Conservation (phyloP, 495 filamentous ascomycete species). For the Penicillium canescens region DNA sequence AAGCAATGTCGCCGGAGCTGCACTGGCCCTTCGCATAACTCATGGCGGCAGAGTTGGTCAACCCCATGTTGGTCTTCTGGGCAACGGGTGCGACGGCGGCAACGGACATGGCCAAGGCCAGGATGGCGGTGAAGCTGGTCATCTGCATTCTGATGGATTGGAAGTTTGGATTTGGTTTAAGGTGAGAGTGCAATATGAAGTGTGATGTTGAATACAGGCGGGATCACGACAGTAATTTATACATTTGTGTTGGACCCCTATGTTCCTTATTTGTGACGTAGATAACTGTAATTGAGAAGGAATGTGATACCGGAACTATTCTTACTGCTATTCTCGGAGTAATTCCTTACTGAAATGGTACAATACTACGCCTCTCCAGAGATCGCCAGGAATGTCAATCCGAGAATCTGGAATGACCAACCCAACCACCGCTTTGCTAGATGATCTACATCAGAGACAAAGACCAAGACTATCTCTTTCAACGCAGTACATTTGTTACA, state of each 20-base stretch:
- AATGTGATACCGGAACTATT: neutral
- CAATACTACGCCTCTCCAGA: too few species aligned
- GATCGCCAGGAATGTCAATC: conserved; percentile 1
- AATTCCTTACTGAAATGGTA: too few species aligned
- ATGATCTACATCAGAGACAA: neutral
- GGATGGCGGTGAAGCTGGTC: neutral
- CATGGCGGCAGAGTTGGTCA: neutral
- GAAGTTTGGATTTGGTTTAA: neutral
- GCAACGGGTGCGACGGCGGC: neutral
- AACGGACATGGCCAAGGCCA: neutral
- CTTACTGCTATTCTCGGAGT: too few species aligned
- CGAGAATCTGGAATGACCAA: neutral
- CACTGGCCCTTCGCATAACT: neutral
- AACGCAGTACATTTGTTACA: too few species aligned
- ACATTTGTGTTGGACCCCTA: neutral
- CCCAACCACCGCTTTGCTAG: neutral
- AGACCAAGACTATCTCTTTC: neutral
- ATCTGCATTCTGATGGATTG: conserved; percentile 5
- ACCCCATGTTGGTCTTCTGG: neutral
- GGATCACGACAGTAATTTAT: neutral
- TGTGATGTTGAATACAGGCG: neutral
- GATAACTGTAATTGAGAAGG: neutral
- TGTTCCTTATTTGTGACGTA: neutral
- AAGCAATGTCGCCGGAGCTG: neutral
- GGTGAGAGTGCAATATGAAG: neutral